Evolutionary conservation across 2,329 filamentous ascomycete species (phyloP), one percentile per base, ranked within the genome.

Genomic region (Sphaceloma murrayae): DNA sequence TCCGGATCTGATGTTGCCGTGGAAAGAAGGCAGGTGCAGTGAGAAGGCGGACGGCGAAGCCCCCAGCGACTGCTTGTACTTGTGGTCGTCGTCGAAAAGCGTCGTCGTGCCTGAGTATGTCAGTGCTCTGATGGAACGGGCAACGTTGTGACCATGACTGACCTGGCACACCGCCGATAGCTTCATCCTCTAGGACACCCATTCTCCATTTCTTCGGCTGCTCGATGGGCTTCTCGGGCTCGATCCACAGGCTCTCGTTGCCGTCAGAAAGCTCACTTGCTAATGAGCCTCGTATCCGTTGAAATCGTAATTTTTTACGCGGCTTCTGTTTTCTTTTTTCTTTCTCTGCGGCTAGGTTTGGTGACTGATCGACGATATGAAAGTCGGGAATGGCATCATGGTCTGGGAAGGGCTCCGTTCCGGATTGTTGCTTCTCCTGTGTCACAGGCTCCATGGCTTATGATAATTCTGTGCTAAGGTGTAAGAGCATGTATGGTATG

Each of bases 101-200:
- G 30, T 29, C 5, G 17, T 36, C n/a, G 36, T 16, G 13, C 36
- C 36, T 40, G 16, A 4, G 14, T 6, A 17, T 22, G 36, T 40
- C 26, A 40, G 36, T 40, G 7, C 16, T 48, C 16, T 19, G 33
- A n/a, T 14, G 31, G 6, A 21, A n/a, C n/a, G n/a, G n/a, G n/a
- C n/a, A n/a, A n/a, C n/a, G n/a, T n/a, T 16, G 3, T 16, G 16
- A 8, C 31, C 29, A 8, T 30, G 19, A 51, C 73, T 51, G 66
- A 87, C 85, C 85, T 52, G 88, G 88, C 9, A 94, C 87, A 64
- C 94, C 84, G 50, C 91, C 82, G 0, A 87, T 94, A 46, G 80
- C 62, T 36, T 68, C 75, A 54, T 91, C 85, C 56, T 86, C 88
- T 51, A 94, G 62, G 18, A 95, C 84, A n/a, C 88, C 87, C 66